Conservation (phyloP, 768 basidiomycete species). For the Lactarius indigo region DNA sequence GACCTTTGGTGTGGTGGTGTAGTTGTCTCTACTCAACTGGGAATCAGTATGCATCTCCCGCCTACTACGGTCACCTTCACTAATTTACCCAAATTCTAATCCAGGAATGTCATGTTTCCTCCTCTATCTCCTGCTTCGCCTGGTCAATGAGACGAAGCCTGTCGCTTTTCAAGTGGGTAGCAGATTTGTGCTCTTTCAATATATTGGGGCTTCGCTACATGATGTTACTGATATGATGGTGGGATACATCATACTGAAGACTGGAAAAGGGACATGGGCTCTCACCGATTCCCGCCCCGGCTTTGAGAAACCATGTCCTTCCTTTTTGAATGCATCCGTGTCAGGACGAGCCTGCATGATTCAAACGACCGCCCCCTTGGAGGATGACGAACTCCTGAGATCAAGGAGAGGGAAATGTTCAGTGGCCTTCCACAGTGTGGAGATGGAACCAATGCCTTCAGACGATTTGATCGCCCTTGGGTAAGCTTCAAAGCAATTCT, state of each 20-base stretch:
- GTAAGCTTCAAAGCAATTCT: neutral
- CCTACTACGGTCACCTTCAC: neutral
- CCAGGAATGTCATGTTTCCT: neutral
- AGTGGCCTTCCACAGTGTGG: too few relatives aligned
- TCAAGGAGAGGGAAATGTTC: neutral
- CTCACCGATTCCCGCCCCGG: neutral
- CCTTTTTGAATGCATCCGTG: neutral
- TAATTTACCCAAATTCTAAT: neutral
- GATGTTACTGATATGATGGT: neutral
- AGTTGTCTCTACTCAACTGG: neutral
- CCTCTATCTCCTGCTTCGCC: neutral
- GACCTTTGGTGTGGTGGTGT: neutral
- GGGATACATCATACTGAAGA: neutral
- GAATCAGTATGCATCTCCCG: neutral
- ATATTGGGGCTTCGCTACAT: neutral
- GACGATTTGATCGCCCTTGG: neutral
- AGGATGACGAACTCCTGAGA: neutral
- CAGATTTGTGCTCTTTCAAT: neutral
- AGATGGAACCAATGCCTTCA: neutral
- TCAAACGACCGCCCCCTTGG: neutral
- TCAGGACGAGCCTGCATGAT: neutral
- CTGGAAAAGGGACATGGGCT: neutral
- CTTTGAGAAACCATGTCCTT: neutral
- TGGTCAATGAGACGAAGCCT: neutral
- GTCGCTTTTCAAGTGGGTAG: neutral